Evolutionary conservation across 1,284 basidiomycete genomes (phyloP).

Genomic region (Malassezia yamatoensis): DNA sequence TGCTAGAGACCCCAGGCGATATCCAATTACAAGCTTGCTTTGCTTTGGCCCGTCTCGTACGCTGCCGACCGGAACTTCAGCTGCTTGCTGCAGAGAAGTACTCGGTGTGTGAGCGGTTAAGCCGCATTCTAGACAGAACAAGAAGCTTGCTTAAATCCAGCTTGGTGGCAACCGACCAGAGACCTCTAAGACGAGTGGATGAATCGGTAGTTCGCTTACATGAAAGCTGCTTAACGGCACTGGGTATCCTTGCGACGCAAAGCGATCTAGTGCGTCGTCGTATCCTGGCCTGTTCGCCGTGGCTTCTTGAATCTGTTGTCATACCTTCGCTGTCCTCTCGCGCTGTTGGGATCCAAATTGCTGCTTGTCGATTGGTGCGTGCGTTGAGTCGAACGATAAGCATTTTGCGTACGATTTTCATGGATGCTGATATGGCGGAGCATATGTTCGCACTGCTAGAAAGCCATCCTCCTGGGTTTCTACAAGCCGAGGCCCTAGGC

Average conservation of each 20-base stretch:
- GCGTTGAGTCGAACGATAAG: slow-evolving; percentile 34
- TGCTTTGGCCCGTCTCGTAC: slow-evolving; percentile 30
- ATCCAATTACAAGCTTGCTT: slow-evolving; percentile 35
- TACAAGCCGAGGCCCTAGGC: slow-evolving; percentile 32
- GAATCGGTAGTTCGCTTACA: slow-evolving; percentile 28
- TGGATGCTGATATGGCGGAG: slow-evolving; percentile 36
- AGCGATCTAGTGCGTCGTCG: slow-evolving; percentile 32
- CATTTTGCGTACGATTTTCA: slow-evolving; percentile 34
- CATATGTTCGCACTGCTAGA: slow-evolving; percentile 29
- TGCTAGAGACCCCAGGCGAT: slow-evolving; percentile 20
- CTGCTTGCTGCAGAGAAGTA: slow-evolving; percentile 25
- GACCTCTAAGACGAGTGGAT: slow-evolving; percentile 11
- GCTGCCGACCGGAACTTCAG: slow-evolving; percentile 30
- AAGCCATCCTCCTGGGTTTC: slow-evolving; percentile 21
- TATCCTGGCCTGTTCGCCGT: slow-evolving; percentile 27
- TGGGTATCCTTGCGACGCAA: slow-evolving; percentile 31
- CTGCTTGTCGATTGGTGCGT: slow-evolving; percentile 33
- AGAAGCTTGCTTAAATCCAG: background rate
- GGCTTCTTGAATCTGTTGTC: slow-evolving; percentile 28
- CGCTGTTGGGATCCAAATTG: slow-evolving; percentile 33
- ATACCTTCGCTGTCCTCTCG: slow-evolving; percentile 21
- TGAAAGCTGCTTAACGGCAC: slow-evolving; percentile 30
- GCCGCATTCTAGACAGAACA: slow-evolving; percentile 21
- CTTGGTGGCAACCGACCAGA: background rate
- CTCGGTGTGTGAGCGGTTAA: slow-evolving; percentile 23